Base-by-base conservation (phyloP, 2,329 filamentous ascomycete genomes). In the Ophiostoma populinum region DNA sequence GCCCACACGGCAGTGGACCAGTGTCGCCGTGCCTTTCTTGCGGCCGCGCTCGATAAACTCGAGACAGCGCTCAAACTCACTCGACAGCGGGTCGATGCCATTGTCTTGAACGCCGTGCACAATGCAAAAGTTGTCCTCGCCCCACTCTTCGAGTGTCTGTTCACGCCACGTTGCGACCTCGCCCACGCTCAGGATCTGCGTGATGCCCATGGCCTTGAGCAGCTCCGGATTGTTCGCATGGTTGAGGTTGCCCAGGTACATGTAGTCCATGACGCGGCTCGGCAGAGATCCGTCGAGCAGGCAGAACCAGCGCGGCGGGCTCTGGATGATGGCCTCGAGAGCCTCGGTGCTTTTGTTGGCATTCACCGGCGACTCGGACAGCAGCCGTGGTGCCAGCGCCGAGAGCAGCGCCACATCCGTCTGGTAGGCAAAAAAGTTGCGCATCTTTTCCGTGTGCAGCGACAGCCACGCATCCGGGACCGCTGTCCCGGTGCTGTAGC, bases 371-470 rank as follows among this genome's bases (percentile, higher is more conserved):
- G 80, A 85, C 40, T 78, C 74, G 30, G 66, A 64, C 16, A 94
- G 62, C 11, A 95, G 62, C 11, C 80, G 75, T 15, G 74, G 69
- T 40, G 87, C 75, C 24, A 94, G 77, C 5, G 71, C 69, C 2
- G 68, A 75, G n/a, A 95, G 58, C 9, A 94, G 65, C 4, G 77
- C 70, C 13, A 94, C 85, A 50, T 98, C 90, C 0, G 81, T 82
- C 1, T 81, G 79, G 46, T 95, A 95, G 0, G 90, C 85, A 51
- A 98, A 98, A 59, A 95, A 94, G 51, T 98, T 95, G 40, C 90
- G 79, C 37, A 71, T 65, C 53, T 80, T 82, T 10, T 73, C 66
- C 9, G 75, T 75, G 52, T 98, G 90, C 32, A 98, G 62, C 40
- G 73, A 67, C 8, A 95, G 63, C 86, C 86, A 95, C 7, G 90